phyloP scores from a whole-genome alignment of 2,329 filamentous ascomycete species.

The Fusarium anguioides region DNA sequence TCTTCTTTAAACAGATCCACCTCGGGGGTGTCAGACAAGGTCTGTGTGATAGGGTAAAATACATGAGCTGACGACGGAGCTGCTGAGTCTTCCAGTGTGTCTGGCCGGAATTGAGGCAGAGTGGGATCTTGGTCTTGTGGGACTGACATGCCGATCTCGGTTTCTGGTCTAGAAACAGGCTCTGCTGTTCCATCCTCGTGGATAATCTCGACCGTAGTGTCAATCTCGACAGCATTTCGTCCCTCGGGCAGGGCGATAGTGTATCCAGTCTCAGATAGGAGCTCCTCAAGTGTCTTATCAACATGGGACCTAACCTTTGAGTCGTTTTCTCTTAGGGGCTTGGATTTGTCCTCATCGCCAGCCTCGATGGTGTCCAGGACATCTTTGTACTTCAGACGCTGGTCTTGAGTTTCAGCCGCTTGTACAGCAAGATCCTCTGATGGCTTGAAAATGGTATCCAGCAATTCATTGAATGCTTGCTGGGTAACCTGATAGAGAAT shows the following conservation, averaged over 20 bases:
- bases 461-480: slow-evolving; percentile 89
- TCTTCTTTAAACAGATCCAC: slow-evolving; percentile 11
- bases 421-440: slow-evolving; percentile 81
- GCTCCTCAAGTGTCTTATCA: slow-evolving; percentile 48
- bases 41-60: slow-evolving; percentile 42
- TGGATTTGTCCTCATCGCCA: slow-evolving; percentile 45
- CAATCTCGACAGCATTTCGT: slow-evolving; percentile 50
- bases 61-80: slow-evolving; percentile 5
- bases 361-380: slow-evolving; percentile 58
- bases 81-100: slow-evolving; percentile 51
- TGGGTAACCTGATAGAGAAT: slow-evolving; percentile 92
- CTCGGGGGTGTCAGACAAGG: background rate
- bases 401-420: slow-evolving; percentile 70
- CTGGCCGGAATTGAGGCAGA: slow-evolving; percentile 76
- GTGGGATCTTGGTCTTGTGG: slow-evolving; percentile 66
- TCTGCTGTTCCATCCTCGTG: slow-evolving; percentile 39
- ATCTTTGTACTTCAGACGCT: slow-evolving; percentile 67
- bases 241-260: slow-evolving; percentile 50
- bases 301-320: slow-evolving; percentile 25
- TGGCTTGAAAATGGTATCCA: slow-evolving; percentile 85
- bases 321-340: slow-evolving; percentile 1
- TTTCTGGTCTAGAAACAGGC: slow-evolving; percentile 27
- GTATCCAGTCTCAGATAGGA: slow-evolving; percentile 60
- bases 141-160: slow-evolving; percentile 14
- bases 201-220: slow-evolving; percentile 41